A percentile compares a stretch with the other conserved stretches of the same genome.
Evolutionary conservation across 306 rosid genomes (phyloP).

Genomic region (Rosa chinensis): DNA sequence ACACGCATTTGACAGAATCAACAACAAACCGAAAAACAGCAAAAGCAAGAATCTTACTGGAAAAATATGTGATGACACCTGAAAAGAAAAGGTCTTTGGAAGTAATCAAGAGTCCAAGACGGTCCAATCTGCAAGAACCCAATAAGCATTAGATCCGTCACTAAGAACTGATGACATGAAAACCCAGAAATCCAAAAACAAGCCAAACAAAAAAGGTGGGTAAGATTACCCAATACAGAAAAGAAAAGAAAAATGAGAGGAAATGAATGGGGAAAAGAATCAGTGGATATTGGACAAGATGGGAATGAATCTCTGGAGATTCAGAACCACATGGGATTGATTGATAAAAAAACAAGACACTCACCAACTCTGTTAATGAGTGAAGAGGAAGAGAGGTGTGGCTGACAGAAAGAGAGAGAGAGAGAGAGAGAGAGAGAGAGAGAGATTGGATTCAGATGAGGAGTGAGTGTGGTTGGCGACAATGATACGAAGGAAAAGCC

Average conservation of each 20-base stretch:
- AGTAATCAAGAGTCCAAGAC: not conserved
- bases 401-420: constrained; percentile 20
- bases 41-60: constrained; percentile 23
- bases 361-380: constrained; percentile 2
- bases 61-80: constrained; percentile 7
- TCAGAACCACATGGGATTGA: constrained; percentile 35
- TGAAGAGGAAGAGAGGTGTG: constrained; percentile 27
- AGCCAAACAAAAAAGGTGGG: not conserved
- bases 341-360: constrained; percentile 25
- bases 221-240: constrained; percentile 12
- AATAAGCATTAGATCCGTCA: not conserved
- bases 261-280: constrained; percentile 24
- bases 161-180: not conserved
- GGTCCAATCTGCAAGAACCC: constrained; percentile 20
- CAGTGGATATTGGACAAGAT: not conserved
- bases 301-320: constrained; percentile 23
- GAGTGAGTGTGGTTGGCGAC: constrained; percentile 10
- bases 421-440: not conserved
- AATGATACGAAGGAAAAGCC: constrained; percentile 1
- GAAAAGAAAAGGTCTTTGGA: not conserved
- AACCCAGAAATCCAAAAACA: not conserved
- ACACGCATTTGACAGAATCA: not conserved
- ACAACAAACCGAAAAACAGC: not conserved
- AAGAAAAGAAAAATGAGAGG: not conserved
- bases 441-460: constrained; percentile 15